Percentiles rank a stretch among this genome's conserved stretches.
Conservation (phyloP, 805 yeast genomes). For the Candida vaughaniae region DNA sequence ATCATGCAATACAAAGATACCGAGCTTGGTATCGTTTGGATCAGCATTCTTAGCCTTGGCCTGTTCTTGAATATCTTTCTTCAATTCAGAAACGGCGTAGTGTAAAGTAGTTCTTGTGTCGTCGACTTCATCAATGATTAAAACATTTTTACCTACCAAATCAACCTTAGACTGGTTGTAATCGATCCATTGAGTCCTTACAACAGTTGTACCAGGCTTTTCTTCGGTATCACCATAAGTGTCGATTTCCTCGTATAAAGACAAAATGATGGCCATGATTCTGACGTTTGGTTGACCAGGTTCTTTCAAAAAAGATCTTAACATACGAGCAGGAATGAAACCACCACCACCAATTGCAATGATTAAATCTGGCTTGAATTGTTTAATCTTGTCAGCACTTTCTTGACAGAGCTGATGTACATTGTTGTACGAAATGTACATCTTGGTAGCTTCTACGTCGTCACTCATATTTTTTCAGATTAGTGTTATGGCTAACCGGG, state of each 20-base stretch:
- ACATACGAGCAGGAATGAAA: constrained; percentile 93
- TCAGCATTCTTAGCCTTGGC: constrained; percentile 51
- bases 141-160: constrained; percentile 65
- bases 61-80: constrained; percentile 67
- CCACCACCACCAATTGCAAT: constrained; percentile 99
- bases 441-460: constrained; percentile 35
- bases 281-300: constrained; percentile 87
- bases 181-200: constrained; percentile 83
- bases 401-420: constrained; percentile 73
- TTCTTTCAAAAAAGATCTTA: constrained; percentile 87
- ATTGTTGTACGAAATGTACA: constrained; percentile 78
- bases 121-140: constrained; percentile 82
- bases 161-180: constrained; percentile 61
- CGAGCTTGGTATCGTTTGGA: constrained; percentile 56
- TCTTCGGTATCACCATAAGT: constrained; percentile 59
- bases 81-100: constrained; percentile 72
- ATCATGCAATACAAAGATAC: constrained; percentile 76
- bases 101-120: constrained; percentile 84
- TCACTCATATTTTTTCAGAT: neutral
- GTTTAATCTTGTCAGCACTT: constrained; percentile 59
- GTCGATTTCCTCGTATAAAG: constrained; percentile 82
- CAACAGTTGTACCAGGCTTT: constrained; percentile 57
- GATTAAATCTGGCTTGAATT: constrained; percentile 82
- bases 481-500: constrained; percentile 1
- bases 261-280: constrained; percentile 91